phyloP scores from a whole-genome alignment of 2,329 filamentous ascomycete species.

The Ceratocystis variospora region DNA sequence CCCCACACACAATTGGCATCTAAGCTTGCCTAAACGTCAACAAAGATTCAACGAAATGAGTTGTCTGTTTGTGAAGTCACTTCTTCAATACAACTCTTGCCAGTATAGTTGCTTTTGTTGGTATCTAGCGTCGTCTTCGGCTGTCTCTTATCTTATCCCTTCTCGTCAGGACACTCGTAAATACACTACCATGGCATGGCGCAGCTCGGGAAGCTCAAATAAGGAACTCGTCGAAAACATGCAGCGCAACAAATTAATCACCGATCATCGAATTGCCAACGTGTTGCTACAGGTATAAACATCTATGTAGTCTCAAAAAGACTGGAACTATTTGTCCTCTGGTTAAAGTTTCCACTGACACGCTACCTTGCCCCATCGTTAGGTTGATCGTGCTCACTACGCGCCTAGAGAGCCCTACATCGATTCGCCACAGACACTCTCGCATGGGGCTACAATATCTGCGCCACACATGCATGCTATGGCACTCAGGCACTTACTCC shows the following conservation, averaged over 20 bases:
- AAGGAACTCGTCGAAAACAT: constrained; percentile 66
- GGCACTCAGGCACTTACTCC: constrained; percentile 38
- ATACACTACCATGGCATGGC: constrained; percentile 65
- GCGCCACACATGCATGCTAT: constrained; percentile 49
- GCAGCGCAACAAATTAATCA: constrained; percentile 56
- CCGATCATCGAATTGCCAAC: constrained; percentile 53
- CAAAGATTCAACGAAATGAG: too few species aligned
- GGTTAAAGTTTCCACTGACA: not conserved
- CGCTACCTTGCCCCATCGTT: constrained; percentile 13
- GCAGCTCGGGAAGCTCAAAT: constrained; percentile 64
- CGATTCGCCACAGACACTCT: constrained; percentile 43
- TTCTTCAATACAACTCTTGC: too few species aligned
- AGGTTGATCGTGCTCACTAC: constrained; percentile 85
- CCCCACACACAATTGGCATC: too few species aligned
- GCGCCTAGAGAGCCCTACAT: constrained; percentile 56
- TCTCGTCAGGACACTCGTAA: too few species aligned
- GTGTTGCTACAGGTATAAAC: constrained; percentile 31
- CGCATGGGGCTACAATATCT: constrained; percentile 42
- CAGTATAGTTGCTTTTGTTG: too few species aligned
- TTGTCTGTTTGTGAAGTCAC: too few species aligned
- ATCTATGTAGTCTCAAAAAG: not conserved
- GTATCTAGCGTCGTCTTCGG: too few species aligned
- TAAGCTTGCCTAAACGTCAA: too few species aligned
- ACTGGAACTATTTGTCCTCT: not conserved
- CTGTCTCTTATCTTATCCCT: too few species aligned